Evolutionary conservation across 371 early-diverging fungal species (phyloP).

Genomic region (Conidiobolus incongruus): DNA sequence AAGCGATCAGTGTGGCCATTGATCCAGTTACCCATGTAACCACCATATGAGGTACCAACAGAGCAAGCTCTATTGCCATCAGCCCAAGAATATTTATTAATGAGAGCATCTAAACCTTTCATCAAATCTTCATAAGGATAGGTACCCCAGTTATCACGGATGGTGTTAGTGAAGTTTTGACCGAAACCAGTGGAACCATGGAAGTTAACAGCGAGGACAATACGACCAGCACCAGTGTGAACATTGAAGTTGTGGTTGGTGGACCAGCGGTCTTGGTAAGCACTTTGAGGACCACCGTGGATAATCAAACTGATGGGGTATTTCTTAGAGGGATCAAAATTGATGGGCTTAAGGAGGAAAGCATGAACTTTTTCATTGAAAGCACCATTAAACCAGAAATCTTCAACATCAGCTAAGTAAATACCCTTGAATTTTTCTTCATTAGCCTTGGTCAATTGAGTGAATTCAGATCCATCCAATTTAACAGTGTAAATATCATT

Average conservation of each 20-base stretch:
- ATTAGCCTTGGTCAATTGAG: slow-evolving; percentile 10
- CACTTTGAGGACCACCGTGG: slow-evolving; percentile 69
- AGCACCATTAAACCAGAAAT: slow-evolving; percentile 41
- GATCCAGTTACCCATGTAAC: slow-evolving; percentile 50
- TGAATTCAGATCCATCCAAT: slow-evolving; percentile 12
- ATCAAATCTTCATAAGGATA: slow-evolving; percentile 48
- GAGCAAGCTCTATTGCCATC: no score
- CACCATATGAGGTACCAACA: no score
- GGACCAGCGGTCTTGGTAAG: slow-evolving; percentile 42
- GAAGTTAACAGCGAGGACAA: slow-evolving; percentile 44
- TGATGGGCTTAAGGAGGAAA: slow-evolving; percentile 40
- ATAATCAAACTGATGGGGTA: slow-evolving; percentile 64
- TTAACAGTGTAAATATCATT: slow-evolving; percentile 13
- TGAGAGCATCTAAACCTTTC: slow-evolving; percentile 38
- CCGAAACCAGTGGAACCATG: slow-evolving; percentile 71
- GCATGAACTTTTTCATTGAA: slow-evolving; percentile 36
- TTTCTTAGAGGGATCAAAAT: slow-evolving; percentile 23
- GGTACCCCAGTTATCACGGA: slow-evolving; percentile 52
- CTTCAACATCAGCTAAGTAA: slow-evolving; percentile 18
- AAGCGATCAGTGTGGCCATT: slow-evolving; percentile 43
- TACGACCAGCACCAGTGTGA: slow-evolving; percentile 46
- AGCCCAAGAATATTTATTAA: slow-evolving; percentile 25
- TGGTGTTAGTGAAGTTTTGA: slow-evolving; percentile 44
- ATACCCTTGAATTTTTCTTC: slow-evolving; percentile 10
- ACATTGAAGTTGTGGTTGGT: slow-evolving; percentile 45